These are phyloP conservation scores for Suillus plorans DNA, from an alignment of 768 basidiomycete species.

Conservation along the genomic window DNA sequence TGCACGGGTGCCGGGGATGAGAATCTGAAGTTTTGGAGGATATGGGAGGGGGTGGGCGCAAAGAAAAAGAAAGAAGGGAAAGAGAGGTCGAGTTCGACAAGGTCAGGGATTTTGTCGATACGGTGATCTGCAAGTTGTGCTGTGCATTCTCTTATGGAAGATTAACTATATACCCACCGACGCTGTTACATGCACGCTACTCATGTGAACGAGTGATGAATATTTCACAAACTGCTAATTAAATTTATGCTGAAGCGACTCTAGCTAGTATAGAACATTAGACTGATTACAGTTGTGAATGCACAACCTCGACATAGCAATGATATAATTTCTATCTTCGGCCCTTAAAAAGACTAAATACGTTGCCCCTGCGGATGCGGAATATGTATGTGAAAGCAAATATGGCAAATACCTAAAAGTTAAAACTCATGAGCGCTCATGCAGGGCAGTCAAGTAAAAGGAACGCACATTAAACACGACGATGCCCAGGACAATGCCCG, in stretches of 20 bases:
- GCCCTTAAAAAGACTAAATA: background rate
- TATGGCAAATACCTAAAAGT: background rate
- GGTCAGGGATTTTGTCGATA: slow-evolving; percentile 35
- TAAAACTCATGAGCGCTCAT: background rate
- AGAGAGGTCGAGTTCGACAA: slow-evolving; percentile 27
- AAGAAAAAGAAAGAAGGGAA: slow-evolving; percentile 37
- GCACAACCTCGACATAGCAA: background rate
- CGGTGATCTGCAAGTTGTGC: slow-evolving; percentile 23
- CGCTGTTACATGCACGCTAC: background rate
- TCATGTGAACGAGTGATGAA: background rate
- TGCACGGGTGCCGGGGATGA: slow-evolving; percentile 94
- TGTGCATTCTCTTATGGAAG: background rate
- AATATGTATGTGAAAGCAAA: background rate
- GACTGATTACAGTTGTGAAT: too few species aligned
- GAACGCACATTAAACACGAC: slow-evolving; percentile 49
- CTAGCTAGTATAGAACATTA: too few species aligned
- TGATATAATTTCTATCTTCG: background rate
- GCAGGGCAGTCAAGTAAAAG: background rate
- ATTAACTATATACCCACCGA: background rate
- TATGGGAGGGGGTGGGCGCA: slow-evolving; percentile 63
- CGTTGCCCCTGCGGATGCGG: background rate
- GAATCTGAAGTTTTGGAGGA: slow-evolving; percentile 94
- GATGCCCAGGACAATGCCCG: slow-evolving; percentile 51
- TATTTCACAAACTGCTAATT: background rate
- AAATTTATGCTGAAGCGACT: background rate